Evolutionary conservation across 768 basidiomycete species (phyloP).

Genomic region (Trametes maxima): DNA sequence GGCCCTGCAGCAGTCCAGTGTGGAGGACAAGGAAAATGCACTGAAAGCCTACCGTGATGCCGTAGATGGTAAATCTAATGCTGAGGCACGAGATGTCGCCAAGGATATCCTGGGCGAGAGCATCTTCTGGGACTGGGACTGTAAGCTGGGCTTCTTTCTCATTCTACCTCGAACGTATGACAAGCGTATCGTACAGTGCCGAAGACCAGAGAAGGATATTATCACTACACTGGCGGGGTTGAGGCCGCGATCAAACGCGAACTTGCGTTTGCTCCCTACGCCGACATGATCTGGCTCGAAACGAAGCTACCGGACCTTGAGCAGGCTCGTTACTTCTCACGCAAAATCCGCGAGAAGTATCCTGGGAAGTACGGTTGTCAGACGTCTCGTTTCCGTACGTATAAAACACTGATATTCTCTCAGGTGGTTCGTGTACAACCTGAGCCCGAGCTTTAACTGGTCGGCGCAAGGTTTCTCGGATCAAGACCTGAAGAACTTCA

Average conservation of each 20-base stretch:
- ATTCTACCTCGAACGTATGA: background rate
- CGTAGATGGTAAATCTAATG: slow-evolving; percentile 67
- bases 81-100: slow-evolving; percentile 73
- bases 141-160: slow-evolving; percentile 45
- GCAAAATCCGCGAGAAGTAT: slow-evolving; percentile 67
- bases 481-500: slow-evolving; percentile 76
- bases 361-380: slow-evolving; percentile 63
- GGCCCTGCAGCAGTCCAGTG: slow-evolving; percentile 53
- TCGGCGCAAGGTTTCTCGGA: slow-evolving; percentile 81
- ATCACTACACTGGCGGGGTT: slow-evolving; percentile 82
- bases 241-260: slow-evolving; percentile 82
- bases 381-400: no score
- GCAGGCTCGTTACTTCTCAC: slow-evolving; percentile 77
- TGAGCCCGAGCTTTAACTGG: slow-evolving; percentile 96
- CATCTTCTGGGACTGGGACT: slow-evolving; percentile 89
- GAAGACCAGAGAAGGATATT: slow-evolving; percentile 88
- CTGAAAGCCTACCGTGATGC: slow-evolving; percentile 61
- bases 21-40: slow-evolving; percentile 53
- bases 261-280: slow-evolving; percentile 79
- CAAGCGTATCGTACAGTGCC: slow-evolving; percentile 52
- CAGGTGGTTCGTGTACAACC: slow-evolving; percentile 89
- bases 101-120: slow-evolving; percentile 67
- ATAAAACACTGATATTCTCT: slow-evolving; percentile 1
- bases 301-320: slow-evolving; percentile 86
- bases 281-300: slow-evolving; percentile 92